A percentile compares a stretch with the other conserved stretches of the same genome.
These are phyloP conservation scores for Lactarius indigo DNA, from an alignment of 768 basidiomycete genomes.

Conservation along the genomic window DNA sequence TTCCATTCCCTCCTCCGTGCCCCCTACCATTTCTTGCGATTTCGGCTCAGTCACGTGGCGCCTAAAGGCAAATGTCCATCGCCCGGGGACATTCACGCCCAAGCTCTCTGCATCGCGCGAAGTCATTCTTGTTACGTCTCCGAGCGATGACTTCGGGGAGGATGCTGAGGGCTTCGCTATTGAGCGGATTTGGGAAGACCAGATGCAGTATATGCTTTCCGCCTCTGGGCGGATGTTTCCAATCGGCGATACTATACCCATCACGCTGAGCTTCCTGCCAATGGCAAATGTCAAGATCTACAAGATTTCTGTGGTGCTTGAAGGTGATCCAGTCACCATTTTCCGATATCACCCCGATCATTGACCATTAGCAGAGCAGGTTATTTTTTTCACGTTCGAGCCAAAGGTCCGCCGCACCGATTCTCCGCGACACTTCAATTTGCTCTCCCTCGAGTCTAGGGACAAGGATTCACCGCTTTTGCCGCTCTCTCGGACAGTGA, in stretches of 20 bases:
- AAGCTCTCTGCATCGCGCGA: slow-evolving; percentile 69
- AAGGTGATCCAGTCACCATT: slow-evolving; percentile 49
- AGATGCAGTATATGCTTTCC: slow-evolving; percentile 76
- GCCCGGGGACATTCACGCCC: slow-evolving; percentile 74
- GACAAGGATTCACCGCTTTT: slow-evolving; percentile 47
- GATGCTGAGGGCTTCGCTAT: slow-evolving; percentile 77
- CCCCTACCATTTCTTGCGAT: slow-evolving; percentile 71
- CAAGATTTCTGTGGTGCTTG: slow-evolving; percentile 65
- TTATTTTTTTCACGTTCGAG: slow-evolving; percentile 77
- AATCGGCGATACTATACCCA: slow-evolving; percentile 78
- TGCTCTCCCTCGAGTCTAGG: slow-evolving; percentile 7
- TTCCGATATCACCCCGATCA: not conserved
- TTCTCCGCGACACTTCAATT: slow-evolving; percentile 34
- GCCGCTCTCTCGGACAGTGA: slow-evolving; percentile 53
- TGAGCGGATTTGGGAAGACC: slow-evolving; percentile 87
- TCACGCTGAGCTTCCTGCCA: slow-evolving; percentile 79
- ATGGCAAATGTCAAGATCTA: slow-evolving; percentile 80
- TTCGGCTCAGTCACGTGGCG: slow-evolving; percentile 77
- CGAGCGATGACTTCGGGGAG: slow-evolving; percentile 80
- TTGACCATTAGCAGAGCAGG: slow-evolving; percentile 53
- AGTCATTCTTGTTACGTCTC: slow-evolving; percentile 69
- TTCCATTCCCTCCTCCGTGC: slow-evolving; percentile 71
- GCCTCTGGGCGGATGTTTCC: slow-evolving; percentile 75
- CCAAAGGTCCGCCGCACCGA: slow-evolving; percentile 68
- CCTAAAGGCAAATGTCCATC: slow-evolving; percentile 77